phyloP scores from a whole-genome alignment of 108 stramenopile genomes.

The Nannochloropsis gaditana region DNA sequence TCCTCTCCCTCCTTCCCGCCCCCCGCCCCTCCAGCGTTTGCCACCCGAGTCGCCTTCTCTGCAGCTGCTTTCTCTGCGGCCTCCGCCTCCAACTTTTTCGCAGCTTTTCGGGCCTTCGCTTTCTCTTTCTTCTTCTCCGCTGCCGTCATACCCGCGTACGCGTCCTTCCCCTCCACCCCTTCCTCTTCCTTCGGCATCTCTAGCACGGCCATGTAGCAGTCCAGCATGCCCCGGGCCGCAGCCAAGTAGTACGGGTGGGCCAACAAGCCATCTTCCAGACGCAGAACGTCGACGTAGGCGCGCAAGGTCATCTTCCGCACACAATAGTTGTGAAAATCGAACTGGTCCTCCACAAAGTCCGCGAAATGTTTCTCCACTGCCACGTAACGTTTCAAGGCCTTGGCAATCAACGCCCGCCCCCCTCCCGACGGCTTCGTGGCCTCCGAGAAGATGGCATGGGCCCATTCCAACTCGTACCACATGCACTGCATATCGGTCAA shows the following conservation, averaged over 20 bases:
- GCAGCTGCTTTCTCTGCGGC: not conserved
- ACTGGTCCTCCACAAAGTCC: constrained; percentile 93
- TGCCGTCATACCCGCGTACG: constrained; percentile 45
- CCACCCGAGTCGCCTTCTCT: constrained; percentile 16
- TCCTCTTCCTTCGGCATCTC: constrained; percentile 62
- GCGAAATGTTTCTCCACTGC: constrained; percentile 87
- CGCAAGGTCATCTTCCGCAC: constrained; percentile 90
- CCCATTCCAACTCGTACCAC: constrained; percentile 95
- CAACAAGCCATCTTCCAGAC: constrained; percentile 65
- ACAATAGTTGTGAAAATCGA: constrained; percentile 97
- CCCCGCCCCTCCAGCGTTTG: not conserved
- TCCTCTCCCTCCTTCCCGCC: constrained; percentile 35
- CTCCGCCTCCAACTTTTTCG: constrained; percentile 23
- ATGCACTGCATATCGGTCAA: constrained; percentile 95
- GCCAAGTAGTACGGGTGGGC: constrained; percentile 65
- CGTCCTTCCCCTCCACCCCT: constrained; percentile 64
- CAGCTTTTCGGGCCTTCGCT: constrained; percentile 43
- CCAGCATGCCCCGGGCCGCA: constrained; percentile 69
- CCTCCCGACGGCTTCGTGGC: not conserved
- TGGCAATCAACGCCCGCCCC: constrained; percentile 26
- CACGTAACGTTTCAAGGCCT: constrained; percentile 62
- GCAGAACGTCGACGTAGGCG: constrained; percentile 77
- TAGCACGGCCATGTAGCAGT: constrained; percentile 65
- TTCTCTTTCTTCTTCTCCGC: constrained; percentile 58
- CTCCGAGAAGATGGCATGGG: constrained; percentile 47